Conservation (phyloP, 1,139 yeast species). For the Sugiyamaella xylanicola region DNA sequence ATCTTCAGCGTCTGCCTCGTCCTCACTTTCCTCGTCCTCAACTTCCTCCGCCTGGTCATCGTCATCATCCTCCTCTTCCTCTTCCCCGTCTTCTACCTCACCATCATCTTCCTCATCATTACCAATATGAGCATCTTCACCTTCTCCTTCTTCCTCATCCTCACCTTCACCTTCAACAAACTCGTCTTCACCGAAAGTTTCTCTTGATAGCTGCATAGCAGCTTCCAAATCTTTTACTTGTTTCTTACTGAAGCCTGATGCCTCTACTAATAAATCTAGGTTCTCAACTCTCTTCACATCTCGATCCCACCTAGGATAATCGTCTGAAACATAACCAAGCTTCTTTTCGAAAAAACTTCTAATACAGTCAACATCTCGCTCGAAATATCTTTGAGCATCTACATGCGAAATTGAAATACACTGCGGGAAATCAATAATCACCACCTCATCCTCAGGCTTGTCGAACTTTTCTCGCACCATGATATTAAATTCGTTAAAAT, state of each 20-base stretch:
- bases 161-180: slow-evolving; percentile 30
- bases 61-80: slow-evolving; percentile 49
- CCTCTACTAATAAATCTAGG: slow-evolving; percentile 81
- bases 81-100: slow-evolving; percentile 29
- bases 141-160: slow-evolving; percentile 48
- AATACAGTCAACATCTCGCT: slow-evolving; percentile 90
- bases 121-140: slow-evolving; percentile 37
- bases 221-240: slow-evolving; percentile 70
- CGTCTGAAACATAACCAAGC: slow-evolving; percentile 73
- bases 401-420: slow-evolving; percentile 90
- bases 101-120: not conserved
- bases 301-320: slow-evolving; percentile 76
- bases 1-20: slow-evolving; percentile 42
- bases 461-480: slow-evolving; percentile 69
- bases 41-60: slow-evolving; percentile 35
- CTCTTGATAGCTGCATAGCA: slow-evolving; percentile 65
- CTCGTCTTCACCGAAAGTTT: slow-evolving; percentile 36
- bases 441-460: slow-evolving; percentile 57
- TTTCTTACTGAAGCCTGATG: slow-evolving; percentile 87
- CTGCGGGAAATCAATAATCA: slow-evolving; percentile 97
- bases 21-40: slow-evolving; percentile 49
- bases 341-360: slow-evolving; percentile 78
- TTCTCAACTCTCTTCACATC: slow-evolving; percentile 70
- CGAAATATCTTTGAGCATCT: slow-evolving; percentile 84
- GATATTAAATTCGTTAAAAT: slow-evolving; percentile 93